Base-by-base conservation (phyloP, 169 alveolate genomes). In the Cryptosporidium ubiquitum region DNA sequence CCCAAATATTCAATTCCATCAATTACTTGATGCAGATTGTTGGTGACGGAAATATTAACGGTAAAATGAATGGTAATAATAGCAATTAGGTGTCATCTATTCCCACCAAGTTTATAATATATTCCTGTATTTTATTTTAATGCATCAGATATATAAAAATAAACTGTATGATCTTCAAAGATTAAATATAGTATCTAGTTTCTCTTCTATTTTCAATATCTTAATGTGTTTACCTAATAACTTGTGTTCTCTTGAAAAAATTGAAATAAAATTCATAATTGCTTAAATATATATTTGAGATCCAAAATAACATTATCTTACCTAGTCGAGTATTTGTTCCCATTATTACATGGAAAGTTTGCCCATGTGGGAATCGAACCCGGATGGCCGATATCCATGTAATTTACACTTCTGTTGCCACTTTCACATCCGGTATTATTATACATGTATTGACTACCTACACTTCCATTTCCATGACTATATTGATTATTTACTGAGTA, bases 21-120 rank as follows among this genome's bases (percentile, higher is more conserved):
- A 79, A 61, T 68, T 79, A 68, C 37, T 40, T 79, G 16, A 39
- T 79, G 55, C 64, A 79, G 42, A 61, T 79, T 9, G 75, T 79
- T 18, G 66, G 66, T 2, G 55, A 47, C 20, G 55, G 55, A 47
- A 14, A 14, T 20, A 47, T 47, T n/a, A 47, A 47, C 16, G 16
- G 16, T 61, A 58, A 61, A 51, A 47, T 16, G n/a, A 69, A 44
- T 69, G 16, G 31, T 12, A 42, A 26, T 33, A 29, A 66, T 66
- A 9, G 26, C n/a, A 37, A 12, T 9, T 66, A 39, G 7, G 0
- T 2, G 7, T 12, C 16, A 55, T 55, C 66, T 55, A 20, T 26
- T 55, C 20, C 35, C 20, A 2, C 29, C 39, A 20, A 47, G 20
- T n/a, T n/a, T n/a, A n/a, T n/a, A n/a, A n/a, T n/a, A 18, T 14